Percentiles rank a stretch among this genome's conserved stretches.
phyloP scores from a whole-genome alignment of 2,329 filamentous ascomycete species.

The Mariannaea elegans region DNA sequence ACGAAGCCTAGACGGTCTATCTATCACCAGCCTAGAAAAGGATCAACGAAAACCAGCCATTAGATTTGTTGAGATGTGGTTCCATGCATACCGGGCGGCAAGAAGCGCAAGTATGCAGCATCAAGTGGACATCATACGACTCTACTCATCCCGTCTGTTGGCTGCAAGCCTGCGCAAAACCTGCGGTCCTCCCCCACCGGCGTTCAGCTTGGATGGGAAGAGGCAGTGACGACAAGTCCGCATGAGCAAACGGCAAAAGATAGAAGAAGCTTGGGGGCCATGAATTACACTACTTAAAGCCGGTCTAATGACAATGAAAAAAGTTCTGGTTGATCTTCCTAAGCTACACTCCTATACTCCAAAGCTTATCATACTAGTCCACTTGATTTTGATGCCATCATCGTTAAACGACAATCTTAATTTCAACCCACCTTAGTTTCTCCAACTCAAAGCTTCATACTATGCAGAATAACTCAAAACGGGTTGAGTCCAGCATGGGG shows the following conservation, averaged over 20 bases:
- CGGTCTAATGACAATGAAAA: neutral
- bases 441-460: slow-evolving; percentile 4
- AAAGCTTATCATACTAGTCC: neutral
- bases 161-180: neutral
- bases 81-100: neutral
- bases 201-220: neutral
- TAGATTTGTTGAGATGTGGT: slow-evolving; percentile 1
- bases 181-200: neutral
- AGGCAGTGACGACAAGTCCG: neutral
- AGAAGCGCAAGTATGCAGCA: neutral
- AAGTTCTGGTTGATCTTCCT: neutral
- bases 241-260: neutral
- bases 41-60: slow-evolving; percentile 5
- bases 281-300: neutral
- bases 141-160: neutral
- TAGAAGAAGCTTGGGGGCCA: neutral
- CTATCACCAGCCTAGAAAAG: slow-evolving; percentile 2
- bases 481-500: slow-evolving; percentile 5
- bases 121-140: neutral
- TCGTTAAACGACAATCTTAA: neutral
- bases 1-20: neutral
- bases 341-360: neutral
- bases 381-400: neutral
- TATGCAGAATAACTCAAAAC: slow-evolving; percentile 23
- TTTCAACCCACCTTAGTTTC: neutral